Percentiles rank a stretch among this genome's conserved stretches.
These are phyloP conservation scores for Suhomyces yuchorum DNA, from an alignment of 1,139 yeast species.

Conservation along the genomic window DNA sequence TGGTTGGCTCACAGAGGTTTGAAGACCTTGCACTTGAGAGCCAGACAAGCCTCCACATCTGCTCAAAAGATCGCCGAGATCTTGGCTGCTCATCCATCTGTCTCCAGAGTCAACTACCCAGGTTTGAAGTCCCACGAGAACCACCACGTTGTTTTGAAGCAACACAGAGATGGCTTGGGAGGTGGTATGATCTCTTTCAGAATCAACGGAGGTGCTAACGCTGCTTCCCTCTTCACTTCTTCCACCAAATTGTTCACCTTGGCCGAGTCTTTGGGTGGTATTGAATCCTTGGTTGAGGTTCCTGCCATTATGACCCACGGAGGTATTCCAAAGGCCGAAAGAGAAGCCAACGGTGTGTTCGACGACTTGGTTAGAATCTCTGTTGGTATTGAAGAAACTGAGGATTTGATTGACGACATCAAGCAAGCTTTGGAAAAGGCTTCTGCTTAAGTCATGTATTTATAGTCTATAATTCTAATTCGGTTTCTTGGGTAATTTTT, in stretches of 20 bases:
- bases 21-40: constrained; percentile 83
- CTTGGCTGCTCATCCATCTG: constrained; percentile 54
- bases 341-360: constrained; percentile 79
- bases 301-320: constrained; percentile 95
- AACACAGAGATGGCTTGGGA: constrained; percentile 84
- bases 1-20: constrained; percentile 95
- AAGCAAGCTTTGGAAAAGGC: constrained; percentile 61
- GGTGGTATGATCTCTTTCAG: constrained; percentile 94
- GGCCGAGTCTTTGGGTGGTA: constrained; percentile 91
- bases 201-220: constrained; percentile 77
- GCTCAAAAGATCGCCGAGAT: constrained; percentile 76
- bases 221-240: constrained; percentile 74
- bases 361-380: constrained; percentile 83
- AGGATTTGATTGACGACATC: constrained; percentile 74
- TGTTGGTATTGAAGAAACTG: constrained; percentile 85
- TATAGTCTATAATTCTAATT: constrained; percentile 4
- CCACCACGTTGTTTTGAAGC: constrained; percentile 64
- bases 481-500: constrained; percentile 3
- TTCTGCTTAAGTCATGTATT: constrained; percentile 10
- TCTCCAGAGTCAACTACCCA: constrained; percentile 76
- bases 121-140: constrained; percentile 70
- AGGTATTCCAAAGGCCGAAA: constrained; percentile 79
- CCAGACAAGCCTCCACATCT: constrained; percentile 63
- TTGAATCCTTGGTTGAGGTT: constrained; percentile 82
- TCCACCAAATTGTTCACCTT: constrained; percentile 76